A percentile compares a stretch with the other conserved stretches of the same genome.
These are phyloP conservation scores for Malus domestica DNA, from an alignment of 306 rosid genomes.

Conservation along the genomic window ASM211411v1 NC_041791.1:27449001-27449500, in stretches of 20 bases:
- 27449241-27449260: not conserved
- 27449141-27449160: conserved; percentile 45
- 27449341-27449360: conserved; percentile 53
- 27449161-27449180: conserved; percentile 57
- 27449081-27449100: not conserved
- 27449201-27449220: not conserved
- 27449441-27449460: conserved; percentile 49
- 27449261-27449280: not conserved
- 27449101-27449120: conserved; percentile 2
- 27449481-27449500: conserved; percentile 47
- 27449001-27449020: not conserved
- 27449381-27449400: conserved; percentile 22
- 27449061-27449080: not conserved
- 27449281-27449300: conserved; percentile 66
- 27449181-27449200: conserved; percentile 40
- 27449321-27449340: conserved; percentile 57
- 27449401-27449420: conserved; percentile 30
- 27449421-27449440: conserved; percentile 37
- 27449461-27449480: conserved; percentile 57
- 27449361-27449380: conserved; percentile 36
- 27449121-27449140: conserved; percentile 45
- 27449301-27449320: conserved; percentile 51
- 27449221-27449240: not conserved
- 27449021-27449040: not conserved
- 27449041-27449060: not conserved